phyloP scores from a whole-genome alignment of 257 asterid genomes.

The Dorcoceras hygrometricum region DNA sequence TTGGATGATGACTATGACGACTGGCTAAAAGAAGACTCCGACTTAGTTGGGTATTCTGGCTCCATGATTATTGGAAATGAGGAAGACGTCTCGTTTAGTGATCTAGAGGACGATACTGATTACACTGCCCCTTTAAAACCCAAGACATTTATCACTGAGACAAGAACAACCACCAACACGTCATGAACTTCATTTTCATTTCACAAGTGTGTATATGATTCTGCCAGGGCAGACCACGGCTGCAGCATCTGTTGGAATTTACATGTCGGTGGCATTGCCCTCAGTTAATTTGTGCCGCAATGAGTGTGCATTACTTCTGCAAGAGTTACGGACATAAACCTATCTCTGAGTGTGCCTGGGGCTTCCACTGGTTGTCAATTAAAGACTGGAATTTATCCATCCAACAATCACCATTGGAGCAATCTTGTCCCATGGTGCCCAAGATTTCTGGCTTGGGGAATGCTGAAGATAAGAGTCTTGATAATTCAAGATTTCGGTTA shows the following conservation, averaged over 20 bases:
- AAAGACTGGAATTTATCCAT: constrained; percentile 6
- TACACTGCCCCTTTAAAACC: constrained; percentile 48
- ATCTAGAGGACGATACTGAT: constrained; percentile 86
- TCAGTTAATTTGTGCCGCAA: constrained; percentile 1
- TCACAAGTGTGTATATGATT: neutral
- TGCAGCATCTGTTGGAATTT: constrained; percentile 15
- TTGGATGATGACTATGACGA: constrained; percentile 57
- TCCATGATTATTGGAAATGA: constrained; percentile 45
- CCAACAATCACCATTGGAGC: constrained; percentile 10
- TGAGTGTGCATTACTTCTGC: constrained; percentile 20
- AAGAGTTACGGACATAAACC: neutral
- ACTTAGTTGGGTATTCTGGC: constrained; percentile 56
- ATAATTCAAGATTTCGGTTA: constrained; percentile 21
- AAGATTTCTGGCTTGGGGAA: constrained; percentile 18
- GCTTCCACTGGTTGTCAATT: constrained; percentile 16
- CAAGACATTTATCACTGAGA: constrained; percentile 33
- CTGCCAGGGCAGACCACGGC: neutral
- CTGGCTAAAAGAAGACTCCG: constrained; percentile 82
- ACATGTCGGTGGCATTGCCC: constrained; percentile 14
- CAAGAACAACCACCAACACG: constrained; percentile 34
- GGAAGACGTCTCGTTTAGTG: constrained; percentile 96
- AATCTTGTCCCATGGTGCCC: constrained; percentile 15
- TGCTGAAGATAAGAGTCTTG: constrained; percentile 24
- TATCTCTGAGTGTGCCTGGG: constrained; percentile 3
- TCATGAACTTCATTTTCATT: constrained; percentile 21